Percentiles rank a stretch among this genome's conserved stretches.
These are phyloP conservation scores for Yamadazyma diddensiae DNA, from an alignment of 1,139 yeast genomes.

Conservation along the genomic window DNA sequence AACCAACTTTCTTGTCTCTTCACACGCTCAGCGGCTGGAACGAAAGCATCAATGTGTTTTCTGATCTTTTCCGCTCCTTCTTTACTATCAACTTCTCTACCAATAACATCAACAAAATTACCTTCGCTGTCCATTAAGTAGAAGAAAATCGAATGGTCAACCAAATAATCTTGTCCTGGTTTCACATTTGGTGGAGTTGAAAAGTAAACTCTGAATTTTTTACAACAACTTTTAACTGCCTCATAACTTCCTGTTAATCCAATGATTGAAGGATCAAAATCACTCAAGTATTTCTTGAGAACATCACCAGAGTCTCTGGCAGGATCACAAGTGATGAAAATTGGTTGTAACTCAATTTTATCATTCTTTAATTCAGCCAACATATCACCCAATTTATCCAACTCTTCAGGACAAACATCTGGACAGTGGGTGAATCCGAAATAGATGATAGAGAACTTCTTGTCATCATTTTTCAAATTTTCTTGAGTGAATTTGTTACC, in stretches of 20 bases:
- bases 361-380: slow-evolving; percentile 62
- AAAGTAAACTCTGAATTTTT: slow-evolving; percentile 86
- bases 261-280: slow-evolving; percentile 83
- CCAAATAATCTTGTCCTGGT: slow-evolving; percentile 94
- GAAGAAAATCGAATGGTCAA: slow-evolving; percentile 94
- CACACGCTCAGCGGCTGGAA: slow-evolving; percentile 64
- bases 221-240: slow-evolving; percentile 78
- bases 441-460: slow-evolving; percentile 72
- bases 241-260: slow-evolving; percentile 93
- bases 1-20: slow-evolving; percentile 55
- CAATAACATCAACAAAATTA: slow-evolving; percentile 87
- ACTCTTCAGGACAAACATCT: slow-evolving; percentile 96
- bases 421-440: slow-evolving; percentile 98
- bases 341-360: slow-evolving; percentile 66
- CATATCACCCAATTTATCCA: slow-evolving; percentile 85
- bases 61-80: slow-evolving; percentile 78
- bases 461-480: slow-evolving; percentile 48
- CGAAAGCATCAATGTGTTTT: slow-evolving; percentile 73
- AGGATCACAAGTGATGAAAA: slow-evolving; percentile 95
- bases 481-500: slow-evolving; percentile 74
- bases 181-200: slow-evolving; percentile 92
- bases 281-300: slow-evolving; percentile 70
- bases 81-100: slow-evolving; percentile 79
- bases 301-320: slow-evolving; percentile 88
- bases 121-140: slow-evolving; percentile 98